Conservation (phyloP, 163 green algal genomes). For the Smithsoniella earleae region DNA sequence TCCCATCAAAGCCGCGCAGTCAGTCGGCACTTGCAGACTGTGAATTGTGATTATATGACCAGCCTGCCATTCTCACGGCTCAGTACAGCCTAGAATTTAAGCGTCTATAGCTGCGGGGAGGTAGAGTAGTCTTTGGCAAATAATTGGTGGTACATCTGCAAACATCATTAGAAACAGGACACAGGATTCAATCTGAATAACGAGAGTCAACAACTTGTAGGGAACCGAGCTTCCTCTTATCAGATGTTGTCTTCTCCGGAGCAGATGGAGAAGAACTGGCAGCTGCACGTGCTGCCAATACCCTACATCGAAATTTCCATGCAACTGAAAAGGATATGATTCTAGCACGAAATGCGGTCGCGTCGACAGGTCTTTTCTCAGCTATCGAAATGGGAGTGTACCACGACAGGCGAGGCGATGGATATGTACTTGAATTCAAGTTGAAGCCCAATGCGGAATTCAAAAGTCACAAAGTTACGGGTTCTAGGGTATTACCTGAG, state of each 20-base stretch:
- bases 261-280: slow-evolving; percentile 19
- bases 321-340: slow-evolving; percentile 10
- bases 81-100: too few species aligned
- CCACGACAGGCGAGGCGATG: slow-evolving; percentile 21
- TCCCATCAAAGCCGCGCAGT: too few species aligned
- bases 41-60: too few species aligned
- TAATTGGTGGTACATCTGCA: too few species aligned
- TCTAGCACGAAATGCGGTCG: neutral
- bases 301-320: neutral
- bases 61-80: too few species aligned
- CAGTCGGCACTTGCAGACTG: too few species aligned
- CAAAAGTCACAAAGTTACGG: slow-evolving; percentile 19
- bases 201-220: neutral
- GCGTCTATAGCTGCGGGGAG: too few species aligned
- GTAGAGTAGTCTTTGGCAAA: too few species aligned
- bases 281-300: neutral
- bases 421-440: slow-evolving; percentile 6
- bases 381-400: slow-evolving; percentile 19
- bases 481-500: slow-evolving; percentile 6
- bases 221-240: slow-evolving; percentile 5
- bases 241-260: slow-evolving; percentile 15
- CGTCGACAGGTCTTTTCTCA: slow-evolving; percentile 9
- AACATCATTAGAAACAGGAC: too few species aligned
- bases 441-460: slow-evolving; percentile 26
- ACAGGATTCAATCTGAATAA: neutral